These are phyloP conservation scores for Apophysomyces trapeziformis DNA, from an alignment of 371 early-diverging fungal genomes.

Conservation along the genomic window DNA sequence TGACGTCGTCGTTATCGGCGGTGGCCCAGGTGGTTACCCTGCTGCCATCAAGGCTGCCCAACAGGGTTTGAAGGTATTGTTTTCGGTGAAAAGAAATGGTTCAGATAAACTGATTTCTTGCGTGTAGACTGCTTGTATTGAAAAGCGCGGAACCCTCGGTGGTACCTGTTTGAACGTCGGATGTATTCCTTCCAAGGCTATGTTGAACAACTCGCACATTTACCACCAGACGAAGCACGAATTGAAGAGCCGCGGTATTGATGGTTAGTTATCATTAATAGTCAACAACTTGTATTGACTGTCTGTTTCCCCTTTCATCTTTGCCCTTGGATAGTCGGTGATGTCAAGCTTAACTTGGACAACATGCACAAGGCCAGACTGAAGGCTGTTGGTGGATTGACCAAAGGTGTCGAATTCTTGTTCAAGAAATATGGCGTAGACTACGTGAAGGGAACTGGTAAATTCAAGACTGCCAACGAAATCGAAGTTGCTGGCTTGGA, in stretches of 20 bases:
- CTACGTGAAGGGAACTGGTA: constrained; percentile 93
- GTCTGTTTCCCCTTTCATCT: too few species aligned
- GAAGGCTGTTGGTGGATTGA: constrained; percentile 86
- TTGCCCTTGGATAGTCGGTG: constrained; percentile 55
- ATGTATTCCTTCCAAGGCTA: constrained; percentile 98
- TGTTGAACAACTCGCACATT: constrained; percentile 97
- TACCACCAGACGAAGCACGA: constrained; percentile 94
- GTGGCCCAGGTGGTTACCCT: constrained; percentile 98
- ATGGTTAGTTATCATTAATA: constrained; percentile 49
- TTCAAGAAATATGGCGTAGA: constrained; percentile 98
- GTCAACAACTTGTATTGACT: neutral
- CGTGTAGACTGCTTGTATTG: constrained; percentile 91
- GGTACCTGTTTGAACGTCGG: constrained; percentile 99
- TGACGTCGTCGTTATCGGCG: constrained; percentile 91
- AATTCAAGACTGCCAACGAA: constrained; percentile 77
- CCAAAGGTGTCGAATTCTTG: constrained; percentile 92
- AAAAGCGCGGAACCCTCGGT: constrained; percentile 95
- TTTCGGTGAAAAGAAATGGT: neutral
- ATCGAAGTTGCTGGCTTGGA: constrained; percentile 83
- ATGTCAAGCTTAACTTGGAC: constrained; percentile 84
- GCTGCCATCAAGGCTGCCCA: constrained; percentile 99
- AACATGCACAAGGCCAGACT: constrained; percentile 93
- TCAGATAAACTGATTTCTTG: neutral
- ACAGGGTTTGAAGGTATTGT: constrained; percentile 89
- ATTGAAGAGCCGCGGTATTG: constrained; percentile 93